A percentile compares a stretch with the other conserved stretches of the same genome.
These are phyloP conservation scores for Vitis hybrid DNA, from an alignment of 177 flowering plant species.

Conservation along the genomic window DNA sequence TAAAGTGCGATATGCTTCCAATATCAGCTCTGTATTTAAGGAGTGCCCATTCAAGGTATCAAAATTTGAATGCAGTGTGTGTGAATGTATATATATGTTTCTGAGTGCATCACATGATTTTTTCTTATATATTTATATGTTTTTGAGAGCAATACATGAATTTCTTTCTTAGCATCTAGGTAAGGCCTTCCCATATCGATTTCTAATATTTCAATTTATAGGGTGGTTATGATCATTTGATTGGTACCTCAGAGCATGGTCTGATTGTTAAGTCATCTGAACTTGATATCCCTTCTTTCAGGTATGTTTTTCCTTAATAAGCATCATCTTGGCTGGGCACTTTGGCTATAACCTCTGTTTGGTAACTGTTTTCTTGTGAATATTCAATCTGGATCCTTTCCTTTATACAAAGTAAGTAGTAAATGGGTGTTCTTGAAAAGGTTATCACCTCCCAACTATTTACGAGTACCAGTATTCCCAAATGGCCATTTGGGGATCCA, in stretches of 20 bases:
- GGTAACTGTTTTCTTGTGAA: no score
- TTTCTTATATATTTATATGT: background rate
- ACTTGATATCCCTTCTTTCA: conserved; percentile 70
- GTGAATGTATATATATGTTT: no score
- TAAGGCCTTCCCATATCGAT: background rate
- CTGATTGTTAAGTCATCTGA: conserved; percentile 65
- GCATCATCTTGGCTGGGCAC: background rate
- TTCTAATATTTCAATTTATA: conserved; percentile 22
- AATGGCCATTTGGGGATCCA: no score
- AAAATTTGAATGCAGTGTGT: background rate
- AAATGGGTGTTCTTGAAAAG: no score
- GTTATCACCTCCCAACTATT: no score
- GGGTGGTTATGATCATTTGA: conserved; percentile 87
- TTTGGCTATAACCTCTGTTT: background rate
- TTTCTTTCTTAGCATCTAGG: background rate
- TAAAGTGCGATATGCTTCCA: conserved; percentile 90
- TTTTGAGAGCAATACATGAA: background rate
- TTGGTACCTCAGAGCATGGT: conserved; percentile 99
- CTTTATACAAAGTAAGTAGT: no score
- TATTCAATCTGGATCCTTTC: no score
- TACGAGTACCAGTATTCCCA: no score
- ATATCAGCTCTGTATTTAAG: conserved; percentile 64
- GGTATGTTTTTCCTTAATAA: conserved; percentile 40
- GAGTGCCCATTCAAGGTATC: conserved; percentile 77
- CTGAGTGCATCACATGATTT: no score